These are phyloP conservation scores for Apophysomyces elegans DNA, from an alignment of 371 early-diverging fungal genomes.

Conservation along the genomic window DNA sequence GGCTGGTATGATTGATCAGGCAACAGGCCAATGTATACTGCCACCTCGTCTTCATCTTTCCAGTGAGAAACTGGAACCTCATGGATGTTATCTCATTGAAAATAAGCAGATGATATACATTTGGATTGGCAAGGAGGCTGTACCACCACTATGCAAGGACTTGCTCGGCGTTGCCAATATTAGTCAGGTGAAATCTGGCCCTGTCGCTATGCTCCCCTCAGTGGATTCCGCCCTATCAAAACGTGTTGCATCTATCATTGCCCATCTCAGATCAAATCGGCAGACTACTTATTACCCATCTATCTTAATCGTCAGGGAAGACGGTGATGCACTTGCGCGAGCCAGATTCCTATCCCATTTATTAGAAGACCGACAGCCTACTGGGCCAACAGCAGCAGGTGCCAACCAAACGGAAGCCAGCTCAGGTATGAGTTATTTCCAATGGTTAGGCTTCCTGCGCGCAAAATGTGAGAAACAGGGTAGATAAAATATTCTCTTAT, in stretches of 20 bases:
- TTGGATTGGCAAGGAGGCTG: slow-evolving; percentile 77
- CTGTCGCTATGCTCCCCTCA: slow-evolving; percentile 32
- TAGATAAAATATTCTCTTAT: slow-evolving; percentile 15
- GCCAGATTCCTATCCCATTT: slow-evolving; percentile 66
- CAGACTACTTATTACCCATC: slow-evolving; percentile 38
- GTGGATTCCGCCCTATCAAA: slow-evolving; percentile 41
- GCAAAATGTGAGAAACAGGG: slow-evolving; percentile 28
- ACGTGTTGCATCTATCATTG: slow-evolving; percentile 33
- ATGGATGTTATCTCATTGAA: slow-evolving; percentile 78
- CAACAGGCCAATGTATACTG: slow-evolving; percentile 48
- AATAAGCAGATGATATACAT: slow-evolving; percentile 69
- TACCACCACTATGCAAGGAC: slow-evolving; percentile 61
- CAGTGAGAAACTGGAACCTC: slow-evolving; percentile 76
- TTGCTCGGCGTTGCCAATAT: slow-evolving; percentile 54
- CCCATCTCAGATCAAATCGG: slow-evolving; percentile 25
- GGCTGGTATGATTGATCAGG: slow-evolving; percentile 39
- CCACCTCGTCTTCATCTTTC: slow-evolving; percentile 67
- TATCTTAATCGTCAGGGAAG: slow-evolving; percentile 72
- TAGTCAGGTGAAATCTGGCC: slow-evolving; percentile 37
- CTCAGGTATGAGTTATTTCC: slow-evolving; percentile 79
- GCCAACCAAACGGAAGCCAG: slow-evolving; percentile 52
- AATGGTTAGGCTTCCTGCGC: slow-evolving; percentile 62
- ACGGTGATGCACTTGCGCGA: slow-evolving; percentile 68
- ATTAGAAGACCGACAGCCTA: slow-evolving; percentile 62
- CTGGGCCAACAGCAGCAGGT: slow-evolving; percentile 45